Evolutionary conservation across 805 yeast genomes (phyloP), one percentile per base, ranked within the genome.

Genomic region (Wickerhamiella bombiphila): DNA sequence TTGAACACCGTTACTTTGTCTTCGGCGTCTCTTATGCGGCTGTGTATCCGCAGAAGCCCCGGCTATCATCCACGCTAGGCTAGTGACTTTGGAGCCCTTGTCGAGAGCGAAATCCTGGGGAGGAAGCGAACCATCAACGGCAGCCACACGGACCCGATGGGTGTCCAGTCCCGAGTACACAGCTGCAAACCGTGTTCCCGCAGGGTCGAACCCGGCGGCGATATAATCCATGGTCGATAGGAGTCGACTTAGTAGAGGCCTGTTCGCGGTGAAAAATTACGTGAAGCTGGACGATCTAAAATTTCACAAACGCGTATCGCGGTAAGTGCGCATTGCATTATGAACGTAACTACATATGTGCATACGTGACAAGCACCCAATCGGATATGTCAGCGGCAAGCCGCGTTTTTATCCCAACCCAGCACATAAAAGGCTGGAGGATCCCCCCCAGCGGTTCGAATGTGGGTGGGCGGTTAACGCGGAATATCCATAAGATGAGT

Each of bases 101-200:
- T 69, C 76, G 19, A 77, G 59, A 11, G 65, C 62, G 48, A 69
- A 68, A 16, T 71, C 72, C 4, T 62, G 53, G 24, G 61, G 47
- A 13, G 65, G 54, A 20, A 78, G 66, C 50, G 74, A 76, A 20
- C 34, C 37, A 29, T 34, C 14, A 15, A 40, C 18, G 5, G 47
- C 36, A 7, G 39, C 36, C 2, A 79, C 80, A 40, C 75, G 65
- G 28, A 82, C 59, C 45, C 74, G 72, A 50, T 79, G 88, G 4
- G 74, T 64, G 54, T 80, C 88, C 42, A 82, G 66, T 1, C 82
- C 77, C 25, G 72, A 70, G 16, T 72, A 60, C 1, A 72, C 81
- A 32, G 74, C 69, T 19, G 86, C 83, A 47, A 74, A 66, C 50
- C 65, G 67, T 32, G 68, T 62, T n/a, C 78, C 75, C 1, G 69